These are phyloP conservation scores for Colletotrichum lindemuthianum DNA, from an alignment of 2,329 filamentous ascomycete genomes.

Conservation along the genomic window DNA sequence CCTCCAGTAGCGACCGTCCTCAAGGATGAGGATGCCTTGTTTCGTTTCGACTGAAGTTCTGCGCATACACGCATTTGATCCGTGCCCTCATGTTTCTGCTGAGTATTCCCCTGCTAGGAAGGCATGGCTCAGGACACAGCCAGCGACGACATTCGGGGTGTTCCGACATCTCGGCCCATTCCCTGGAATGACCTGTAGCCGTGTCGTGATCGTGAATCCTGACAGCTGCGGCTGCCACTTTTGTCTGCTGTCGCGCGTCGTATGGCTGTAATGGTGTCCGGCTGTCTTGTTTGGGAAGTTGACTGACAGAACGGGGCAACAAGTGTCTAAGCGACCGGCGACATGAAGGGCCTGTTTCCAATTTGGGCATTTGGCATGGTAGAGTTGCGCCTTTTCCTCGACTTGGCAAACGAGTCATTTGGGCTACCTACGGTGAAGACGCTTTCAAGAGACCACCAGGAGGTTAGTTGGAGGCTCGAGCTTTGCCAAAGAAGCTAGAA, in stretches of 20 bases:
- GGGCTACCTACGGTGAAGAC: conserved; percentile 1
- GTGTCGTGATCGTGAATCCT: conserved; percentile 10
- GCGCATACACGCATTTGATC: conserved; percentile 21
- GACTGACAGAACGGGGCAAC: conserved; percentile 20
- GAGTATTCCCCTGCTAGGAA: conserved; percentile 21
- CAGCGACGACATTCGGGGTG: conserved; percentile 6
- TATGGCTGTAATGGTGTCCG: conserved; percentile 19
- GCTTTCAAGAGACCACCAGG: not conserved
- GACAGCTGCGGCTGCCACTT: conserved; percentile 26
- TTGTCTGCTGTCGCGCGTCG: conserved; percentile 13
- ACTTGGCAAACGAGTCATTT: not conserved
- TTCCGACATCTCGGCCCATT: conserved; percentile 30
- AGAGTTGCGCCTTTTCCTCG: not conserved
- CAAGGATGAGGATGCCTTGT: conserved; percentile 9
- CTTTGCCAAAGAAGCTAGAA: not conserved
- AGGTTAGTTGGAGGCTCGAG: conserved; percentile 16
- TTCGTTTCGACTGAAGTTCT: conserved; percentile 30
- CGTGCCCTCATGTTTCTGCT: conserved; percentile 16
- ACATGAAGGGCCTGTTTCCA: conserved; percentile 1
- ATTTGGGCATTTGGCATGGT: not conserved
- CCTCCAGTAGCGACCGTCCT: not conserved
- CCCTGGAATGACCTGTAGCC: not conserved
- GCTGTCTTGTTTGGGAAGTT: conserved; percentile 21
- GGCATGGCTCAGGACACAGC: not conserved
- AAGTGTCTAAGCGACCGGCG: conserved; percentile 17